These are phyloP conservation scores for Phytophthora citrophthora DNA, from an alignment of 352 stramenopile species.

Conservation along the genomic window DNA sequence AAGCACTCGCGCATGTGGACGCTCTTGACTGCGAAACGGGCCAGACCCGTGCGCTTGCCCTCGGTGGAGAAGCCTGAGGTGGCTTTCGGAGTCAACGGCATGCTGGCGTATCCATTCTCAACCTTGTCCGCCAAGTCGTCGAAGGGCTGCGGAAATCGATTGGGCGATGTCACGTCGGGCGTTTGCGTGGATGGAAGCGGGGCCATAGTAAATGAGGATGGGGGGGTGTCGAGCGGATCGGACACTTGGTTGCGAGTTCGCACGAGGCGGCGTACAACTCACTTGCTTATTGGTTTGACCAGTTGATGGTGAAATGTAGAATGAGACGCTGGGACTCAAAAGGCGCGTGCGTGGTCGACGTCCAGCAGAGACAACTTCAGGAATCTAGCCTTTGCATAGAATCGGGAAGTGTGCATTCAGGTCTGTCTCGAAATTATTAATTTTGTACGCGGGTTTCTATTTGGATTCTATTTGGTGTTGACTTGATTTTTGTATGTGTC, in stretches of 20 bases:
- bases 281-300: slow-evolving; percentile 10
- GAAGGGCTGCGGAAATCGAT: slow-evolving; percentile 2
- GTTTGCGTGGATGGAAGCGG: neutral
- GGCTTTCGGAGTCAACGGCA: slow-evolving; percentile 27
- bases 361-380: too few species aligned
- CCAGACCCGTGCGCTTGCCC: slow-evolving; percentile 21
- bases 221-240: slow-evolving; percentile 3
- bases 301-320: slow-evolving; percentile 24
- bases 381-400: too few species aligned
- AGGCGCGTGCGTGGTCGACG: too few species aligned
- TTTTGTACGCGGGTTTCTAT: too few species aligned
- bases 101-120: slow-evolving; percentile 21
- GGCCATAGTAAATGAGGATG: slow-evolving; percentile 6
- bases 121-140: slow-evolving; percentile 28
- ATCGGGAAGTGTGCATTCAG: too few species aligned
- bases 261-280: neutral
- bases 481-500: too few species aligned
- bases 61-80: slow-evolving; percentile 24
- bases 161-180: slow-evolving; percentile 3
- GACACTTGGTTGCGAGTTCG: neutral
- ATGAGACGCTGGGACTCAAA: slow-evolving; percentile 1
- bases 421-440: too few species aligned
- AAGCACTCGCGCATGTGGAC: too few species aligned
- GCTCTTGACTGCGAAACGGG: slow-evolving; percentile 18
- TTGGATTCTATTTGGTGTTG: too few species aligned